Evolutionary conservation across 2,329 filamentous ascomycete species (phyloP), one percentile per base, ranked within the genome.

Genomic region (Talaromyces sp.): DNA sequence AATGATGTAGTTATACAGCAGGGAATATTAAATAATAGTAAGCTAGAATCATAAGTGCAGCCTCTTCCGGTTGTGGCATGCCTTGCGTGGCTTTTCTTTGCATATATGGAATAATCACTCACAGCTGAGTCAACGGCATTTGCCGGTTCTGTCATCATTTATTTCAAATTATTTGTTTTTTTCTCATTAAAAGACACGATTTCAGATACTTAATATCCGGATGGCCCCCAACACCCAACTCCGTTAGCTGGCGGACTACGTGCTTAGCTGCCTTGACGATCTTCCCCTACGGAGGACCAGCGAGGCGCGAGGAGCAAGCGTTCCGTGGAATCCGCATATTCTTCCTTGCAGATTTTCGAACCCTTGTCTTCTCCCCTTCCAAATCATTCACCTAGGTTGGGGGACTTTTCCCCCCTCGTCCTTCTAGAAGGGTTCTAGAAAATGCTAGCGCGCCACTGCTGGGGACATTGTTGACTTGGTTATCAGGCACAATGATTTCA

Each of bases 381-480:
- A 53, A 28, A 17, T 19, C 44, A 9, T 19, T 53, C 15, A 9
- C 25, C 11, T 30, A n/a, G 25, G 17, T n/a, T 53, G 25, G 49
- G 49, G 49, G 49, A 53, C 49, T 47, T 47, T 47, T 47, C 25
- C 22, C 1, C 2, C 11, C 44, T 19, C 17, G 19, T 47, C 44
- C 30, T 57, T 60, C 53, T 60, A 60, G 58, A 60, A 60, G 19
- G 19, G 30, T 42, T 60, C 58, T 56, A 60, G 58, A 60, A 60
- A 60, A 39, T 55, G 27, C 57, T 53, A 42, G 57, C 47, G 47
- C 44, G 44, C 9, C 44, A 22, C 44, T 22, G 44, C 13, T 19
- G 19, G 44, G 44, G 44, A 47, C 44, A 47, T 17, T 47, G 19
- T 49, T 42, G n/a, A 53, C 30, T 0, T 47, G 19, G 19, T n/a